Base-by-base conservation (phyloP, 2,329 filamentous ascomycete species). In the Dactylellina cionopaga region DNA sequence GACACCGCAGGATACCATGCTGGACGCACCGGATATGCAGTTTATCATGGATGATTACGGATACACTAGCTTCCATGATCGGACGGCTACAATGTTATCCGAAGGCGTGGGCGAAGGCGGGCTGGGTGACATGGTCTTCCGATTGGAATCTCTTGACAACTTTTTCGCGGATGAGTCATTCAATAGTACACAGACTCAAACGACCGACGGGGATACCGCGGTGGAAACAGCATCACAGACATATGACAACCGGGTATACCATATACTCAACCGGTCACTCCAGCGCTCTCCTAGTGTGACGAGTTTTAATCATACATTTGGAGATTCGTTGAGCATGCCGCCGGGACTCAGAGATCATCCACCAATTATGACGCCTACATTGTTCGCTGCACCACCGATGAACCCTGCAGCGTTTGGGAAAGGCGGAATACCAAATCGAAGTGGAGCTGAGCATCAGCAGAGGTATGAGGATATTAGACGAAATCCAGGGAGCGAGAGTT, bases 21-120 rank as follows among this genome's bases (percentile, higher is more conserved):
- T 90, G 62, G 84, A 87, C 3, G 85, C 87, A 0, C 90, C 92
- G 0, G 93, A 96, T 46, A 89, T 99, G 25, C 93, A 96, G 78
- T 98, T 99, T 81, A 91, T 96, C 76, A 86, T 88, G 1, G 96
- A 99, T 74, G 93, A 98, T 72, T 93, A 91, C 77, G 88, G 89
- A 9, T 91, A 90, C 76, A 81, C 82, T 0, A 74, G 76, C 39
- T 80, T 81, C 62, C 75, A 75, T 41, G 89, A 93, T 75, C 87
- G 92, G 56, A 91, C 92, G 1, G 92, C 92, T 59, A 97, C 93
- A 0, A 96, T 97, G 91, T 87, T 96, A 79, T 96, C 93, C 0
- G 92, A 97, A 76, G 92, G 95, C 35, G 87, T 83, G 0, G 87
- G 89, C 11, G 90, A 92, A 47, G 85, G 86, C 65, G 86, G 85